Evolutionary conservation across 2,329 filamentous ascomycete genomes (phyloP).

Genomic region (Alternaria metachromatica): DNA sequence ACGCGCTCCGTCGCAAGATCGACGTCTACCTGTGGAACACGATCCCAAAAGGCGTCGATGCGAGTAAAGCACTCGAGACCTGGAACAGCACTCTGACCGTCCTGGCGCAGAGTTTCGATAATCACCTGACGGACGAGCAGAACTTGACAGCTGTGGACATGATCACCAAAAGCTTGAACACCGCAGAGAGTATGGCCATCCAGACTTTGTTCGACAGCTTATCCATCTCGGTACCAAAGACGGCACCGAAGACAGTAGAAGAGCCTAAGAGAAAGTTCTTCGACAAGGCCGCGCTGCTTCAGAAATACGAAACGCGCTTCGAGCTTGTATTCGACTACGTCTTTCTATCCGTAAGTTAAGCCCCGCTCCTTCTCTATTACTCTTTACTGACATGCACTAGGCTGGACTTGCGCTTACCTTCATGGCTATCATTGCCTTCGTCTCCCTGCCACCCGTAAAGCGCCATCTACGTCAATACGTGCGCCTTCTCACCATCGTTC

Average conservation of each 20-base stretch:
- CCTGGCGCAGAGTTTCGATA: constrained; percentile 17
- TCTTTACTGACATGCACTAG: constrained; percentile 11
- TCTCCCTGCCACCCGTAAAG: constrained; percentile 32
- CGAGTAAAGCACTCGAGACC: constrained; percentile 15
- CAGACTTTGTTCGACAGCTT: constrained; percentile 37
- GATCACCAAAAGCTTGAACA: background rate
- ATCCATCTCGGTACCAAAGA: constrained; percentile 17
- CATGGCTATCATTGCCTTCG: constrained; percentile 33
- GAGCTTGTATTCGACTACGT: constrained; percentile 28
- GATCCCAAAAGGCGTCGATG: constrained; percentile 34
- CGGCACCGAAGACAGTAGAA: constrained; percentile 20
- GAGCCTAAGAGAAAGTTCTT: background rate
- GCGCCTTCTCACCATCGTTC: constrained; percentile 25
- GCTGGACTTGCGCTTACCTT: constrained; percentile 35
- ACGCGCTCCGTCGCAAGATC: background rate
- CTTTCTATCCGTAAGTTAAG: constrained; percentile 13
- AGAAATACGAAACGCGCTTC: constrained; percentile 28
- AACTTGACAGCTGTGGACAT: constrained; percentile 20
- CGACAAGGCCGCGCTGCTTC: background rate
- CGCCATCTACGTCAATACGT: constrained; percentile 27
- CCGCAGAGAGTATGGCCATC: constrained; percentile 1
- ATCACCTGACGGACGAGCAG: background rate
- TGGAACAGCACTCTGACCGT: constrained; percentile 3
- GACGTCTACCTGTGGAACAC: constrained; percentile 26
- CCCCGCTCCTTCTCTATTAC: constrained; percentile 25